Evolutionary conservation across 106 monocot species (phyloP).

Genomic region (Dioscorea dumetorum): DNA sequence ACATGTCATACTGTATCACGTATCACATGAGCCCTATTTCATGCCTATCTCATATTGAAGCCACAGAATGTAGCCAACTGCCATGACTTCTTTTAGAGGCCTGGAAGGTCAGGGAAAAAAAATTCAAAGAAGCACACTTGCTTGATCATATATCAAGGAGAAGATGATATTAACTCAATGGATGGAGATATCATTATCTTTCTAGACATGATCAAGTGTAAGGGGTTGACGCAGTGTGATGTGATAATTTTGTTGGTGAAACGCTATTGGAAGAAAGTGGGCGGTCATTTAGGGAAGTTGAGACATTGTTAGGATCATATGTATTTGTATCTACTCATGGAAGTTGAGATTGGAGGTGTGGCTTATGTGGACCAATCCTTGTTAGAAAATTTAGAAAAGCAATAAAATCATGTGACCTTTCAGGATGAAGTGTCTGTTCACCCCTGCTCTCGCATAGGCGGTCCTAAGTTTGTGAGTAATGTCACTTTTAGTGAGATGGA

Average conservation of each 20-base stretch:
- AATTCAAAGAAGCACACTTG: not conserved
- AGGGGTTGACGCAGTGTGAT: slow-evolving; percentile 76
- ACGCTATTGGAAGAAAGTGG: slow-evolving; percentile 72
- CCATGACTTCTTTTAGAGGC: not conserved
- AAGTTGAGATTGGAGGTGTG: slow-evolving; percentile 79
- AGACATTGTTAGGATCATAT: slow-evolving; percentile 64
- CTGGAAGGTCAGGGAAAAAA: not conserved
- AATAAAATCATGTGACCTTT: slow-evolving; percentile 53
- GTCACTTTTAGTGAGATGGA: slow-evolving; percentile 64
- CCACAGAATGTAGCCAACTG: not conserved
- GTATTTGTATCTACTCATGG: slow-evolving; percentile 89
- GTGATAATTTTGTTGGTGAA: slow-evolving; percentile 78
- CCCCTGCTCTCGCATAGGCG: slow-evolving; percentile 86
- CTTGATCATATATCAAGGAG: not conserved
- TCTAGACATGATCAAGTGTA: slow-evolving; percentile 39
- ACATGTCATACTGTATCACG: slow-evolving; percentile 2
- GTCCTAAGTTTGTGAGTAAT: slow-evolving; percentile 97
- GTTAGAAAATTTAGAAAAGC: slow-evolving; percentile 79
- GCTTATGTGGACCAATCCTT: slow-evolving; percentile 81
- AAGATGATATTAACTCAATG: not conserved
- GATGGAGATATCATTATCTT: slow-evolving; percentile 1
- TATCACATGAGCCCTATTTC: not conserved
- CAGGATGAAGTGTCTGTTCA: slow-evolving; percentile 62
- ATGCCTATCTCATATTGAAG: slow-evolving; percentile 2
- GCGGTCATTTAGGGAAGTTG: slow-evolving; percentile 54